phyloP scores from a whole-genome alignment of 805 yeast species.

The Yarrowia sp. region DNA sequence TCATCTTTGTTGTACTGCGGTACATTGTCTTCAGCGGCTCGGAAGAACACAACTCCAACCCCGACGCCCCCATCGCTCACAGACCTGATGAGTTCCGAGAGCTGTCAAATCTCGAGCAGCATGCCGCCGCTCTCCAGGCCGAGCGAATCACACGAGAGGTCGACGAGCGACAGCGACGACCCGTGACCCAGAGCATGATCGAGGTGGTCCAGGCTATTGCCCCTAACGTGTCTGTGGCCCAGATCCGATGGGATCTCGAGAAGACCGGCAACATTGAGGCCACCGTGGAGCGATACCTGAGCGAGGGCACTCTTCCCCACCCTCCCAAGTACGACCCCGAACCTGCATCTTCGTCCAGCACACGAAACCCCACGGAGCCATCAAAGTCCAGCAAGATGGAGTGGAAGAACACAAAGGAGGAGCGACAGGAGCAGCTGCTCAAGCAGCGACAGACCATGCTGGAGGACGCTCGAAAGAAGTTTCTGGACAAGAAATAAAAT shows the following conservation, averaged over 20 bases:
- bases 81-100: conserved; percentile 8
- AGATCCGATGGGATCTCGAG: conserved; percentile 70
- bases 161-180: conserved; percentile 10
- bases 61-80: conserved; percentile 12
- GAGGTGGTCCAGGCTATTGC: conserved; percentile 82
- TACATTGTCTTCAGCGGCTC: conserved; percentile 27
- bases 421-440: conserved; percentile 46
- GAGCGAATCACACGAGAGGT: conserved; percentile 5
- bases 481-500: conserved; percentile 35
- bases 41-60: conserved; percentile 2
- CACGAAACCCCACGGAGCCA: conserved; percentile 22
- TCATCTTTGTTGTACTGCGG: conserved; percentile 29
- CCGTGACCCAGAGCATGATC: conserved; percentile 53
- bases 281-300: conserved; percentile 71
- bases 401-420: conserved; percentile 47
- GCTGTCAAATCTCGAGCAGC: conserved; percentile 14
- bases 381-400: conserved; percentile 31
- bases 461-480: conserved; percentile 57
- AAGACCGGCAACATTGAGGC: conserved; percentile 67
- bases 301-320: conserved; percentile 55
- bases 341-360: conserved; percentile 21
- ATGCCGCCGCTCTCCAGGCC: conserved; percentile 12
- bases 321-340: conserved; percentile 30
- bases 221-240: conserved; percentile 65
- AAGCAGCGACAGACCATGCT: conserved; percentile 58